Evolutionary conservation across 441 rosid species (phyloP), one percentile per base, ranked within the genome.

Genomic region (Adansonia gregorii): DNA sequence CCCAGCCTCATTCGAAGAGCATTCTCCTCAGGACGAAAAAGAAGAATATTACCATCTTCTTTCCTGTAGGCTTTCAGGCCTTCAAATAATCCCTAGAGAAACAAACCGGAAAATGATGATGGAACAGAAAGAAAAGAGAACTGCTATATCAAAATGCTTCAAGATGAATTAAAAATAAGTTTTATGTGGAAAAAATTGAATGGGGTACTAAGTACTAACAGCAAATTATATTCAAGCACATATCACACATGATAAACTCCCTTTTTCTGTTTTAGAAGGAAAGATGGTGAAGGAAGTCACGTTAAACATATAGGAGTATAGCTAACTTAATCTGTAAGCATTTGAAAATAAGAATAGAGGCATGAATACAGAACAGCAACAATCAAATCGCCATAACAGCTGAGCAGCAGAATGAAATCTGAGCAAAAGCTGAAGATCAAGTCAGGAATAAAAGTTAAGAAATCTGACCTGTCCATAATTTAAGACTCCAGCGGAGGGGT

Each of bases 391-490:
- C n/a, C 11, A 10, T 58, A 58, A 43, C 12, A 17, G 56, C 3
- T 0, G 41, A 58, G 43, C 49, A 12, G 5, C 17, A 5, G n/a
- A 22, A 39, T 15, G n/a, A 8, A 10, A 73, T 2, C 45, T 27
- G 11, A 64, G 19, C 35, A 31, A 20, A 8, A 6, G 43, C 8
- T 55, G 17, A n/a, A 67, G 24, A 64, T 14, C 46, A 7, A 60
- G n/a, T 56, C 8, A 39, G 12, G 19, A 3, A 74, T 7, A 35
- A 68, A 24, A 45, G 61, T 10, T n/a, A 48, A 20, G 58, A 49
- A 65, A 4, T 22, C 82, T 24, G 74, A 93, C 99, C 96, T 95
- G 99, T 79, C 97, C 98, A 88, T 95, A 95, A 79, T 93, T 95
- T 80, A 95, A 83, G 27, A 95, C 94, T 51, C 95, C 96, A 35